phyloP scores from a whole-genome alignment of 192 early-diverging fungal species.

The Coemansia sp. region DNA sequence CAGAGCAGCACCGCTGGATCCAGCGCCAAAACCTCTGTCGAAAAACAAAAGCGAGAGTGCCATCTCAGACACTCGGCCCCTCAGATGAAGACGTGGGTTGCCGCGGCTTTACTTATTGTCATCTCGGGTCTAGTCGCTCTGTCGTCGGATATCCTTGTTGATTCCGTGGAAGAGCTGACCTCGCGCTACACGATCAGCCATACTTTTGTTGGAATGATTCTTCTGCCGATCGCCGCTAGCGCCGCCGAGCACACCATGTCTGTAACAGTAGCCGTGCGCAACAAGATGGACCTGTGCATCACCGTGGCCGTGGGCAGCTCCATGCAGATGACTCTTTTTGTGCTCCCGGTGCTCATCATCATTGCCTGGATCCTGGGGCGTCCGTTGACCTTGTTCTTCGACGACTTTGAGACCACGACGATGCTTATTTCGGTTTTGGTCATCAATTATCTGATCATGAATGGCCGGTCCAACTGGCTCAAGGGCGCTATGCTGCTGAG shows the following conservation, averaged over 20 bases:
- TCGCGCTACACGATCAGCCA: slow-evolving; percentile 63
- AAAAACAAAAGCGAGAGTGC: slow-evolving; percentile 7
- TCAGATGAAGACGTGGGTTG: slow-evolving; percentile 57
- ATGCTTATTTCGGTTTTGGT: slow-evolving; percentile 85
- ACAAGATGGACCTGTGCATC: slow-evolving; percentile 84
- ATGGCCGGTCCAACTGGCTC: slow-evolving; percentile 90
- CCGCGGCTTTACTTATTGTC: slow-evolving; percentile 56
- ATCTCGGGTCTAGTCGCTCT: slow-evolving; percentile 71
- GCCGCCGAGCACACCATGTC: slow-evolving; percentile 84
- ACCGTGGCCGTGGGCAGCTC: slow-evolving; percentile 76
- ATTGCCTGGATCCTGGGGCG: slow-evolving; percentile 76
- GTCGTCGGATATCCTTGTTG: slow-evolving; percentile 79
- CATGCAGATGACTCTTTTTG: slow-evolving; percentile 84
- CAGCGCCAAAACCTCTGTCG: background rate
- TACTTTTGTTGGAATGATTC: slow-evolving; percentile 89
- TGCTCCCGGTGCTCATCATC: slow-evolving; percentile 69
- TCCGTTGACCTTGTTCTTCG: slow-evolving; percentile 77
- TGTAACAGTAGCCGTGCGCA: slow-evolving; percentile 76
- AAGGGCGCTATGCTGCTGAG: slow-evolving; percentile 83
- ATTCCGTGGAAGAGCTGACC: slow-evolving; percentile 55
- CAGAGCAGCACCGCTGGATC: slow-evolving; percentile 3
- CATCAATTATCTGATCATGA: slow-evolving; percentile 74
- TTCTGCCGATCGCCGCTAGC: slow-evolving; percentile 88
- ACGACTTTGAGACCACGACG: slow-evolving; percentile 77
- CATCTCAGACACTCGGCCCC: slow-evolving; percentile 45